Evolutionary conservation across 345 rosid genomes (phyloP), one percentile per base, ranked within the genome.

Genomic region (Melaleuca quinquenervia): DNA sequence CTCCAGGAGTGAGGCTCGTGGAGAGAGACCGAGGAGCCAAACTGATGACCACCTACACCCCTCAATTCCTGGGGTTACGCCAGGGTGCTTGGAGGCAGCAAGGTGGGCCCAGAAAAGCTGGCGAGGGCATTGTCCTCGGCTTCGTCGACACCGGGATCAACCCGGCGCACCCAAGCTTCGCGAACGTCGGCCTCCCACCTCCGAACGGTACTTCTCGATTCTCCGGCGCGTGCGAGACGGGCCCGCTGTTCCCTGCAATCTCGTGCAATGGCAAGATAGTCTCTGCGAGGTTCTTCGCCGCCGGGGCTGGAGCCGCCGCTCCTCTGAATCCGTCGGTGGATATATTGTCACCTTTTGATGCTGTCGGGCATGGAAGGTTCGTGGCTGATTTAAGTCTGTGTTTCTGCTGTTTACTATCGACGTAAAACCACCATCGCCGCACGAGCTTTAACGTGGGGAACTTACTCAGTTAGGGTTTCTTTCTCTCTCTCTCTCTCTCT

Each of bases 11-110:
- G 22, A 97, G 90, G 87, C 54, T 88, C 89, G 90, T 97, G 82
- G 99, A 95, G 91, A 93, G 91, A 90, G 99, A 95, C 80, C 93
- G 93, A 88, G 96, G 98, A 91, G 95, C 94, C 84, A 95, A 89
- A 87, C 11, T 93, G 90, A 94, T 96, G 99, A 94, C 98, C 55
- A 93, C 98, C 3, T 95, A 96, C 90, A 95, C 92, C 52, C 96
- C 97, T 12, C 87, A 91, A 27, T 96, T 95, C 92, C 90, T 97
- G 36, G 94, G 93, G 87, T 60, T 96, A 84, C 93, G 94, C 18
- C 64, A 87, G 12, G 87, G 90, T 85, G 92, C 89, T 6, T 93
- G 97, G 96, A 85, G 90, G 20, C 90, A 88, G 86, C 89, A 82
- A 84, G 93, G 92, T 12, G 94, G 89, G 62, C 91, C 83, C 1